Conservation (phyloP, 805 yeast genomes). For the Millerozyma acaciae region DNA sequence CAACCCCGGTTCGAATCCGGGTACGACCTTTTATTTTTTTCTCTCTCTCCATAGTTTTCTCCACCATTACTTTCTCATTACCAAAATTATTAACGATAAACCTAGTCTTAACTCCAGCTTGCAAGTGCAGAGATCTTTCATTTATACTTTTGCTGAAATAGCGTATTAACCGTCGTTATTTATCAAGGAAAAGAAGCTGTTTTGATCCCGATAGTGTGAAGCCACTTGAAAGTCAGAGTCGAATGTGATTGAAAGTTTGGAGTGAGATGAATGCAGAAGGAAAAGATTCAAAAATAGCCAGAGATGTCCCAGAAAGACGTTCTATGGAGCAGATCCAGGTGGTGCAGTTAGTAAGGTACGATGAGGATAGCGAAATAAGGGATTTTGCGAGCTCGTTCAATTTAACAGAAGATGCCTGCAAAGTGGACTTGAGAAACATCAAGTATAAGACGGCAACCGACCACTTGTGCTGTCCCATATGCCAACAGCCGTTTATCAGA, state of each 20-base stretch:
- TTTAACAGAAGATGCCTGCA: constrained; percentile 8
- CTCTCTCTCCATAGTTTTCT: neutral
- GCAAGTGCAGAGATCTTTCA: too few relatives aligned
- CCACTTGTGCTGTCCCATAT: constrained; percentile 53
- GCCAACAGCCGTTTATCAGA: constrained; percentile 57
- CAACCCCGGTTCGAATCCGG: constrained; percentile 87
- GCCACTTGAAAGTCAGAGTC: too few relatives aligned
- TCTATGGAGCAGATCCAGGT: neutral
- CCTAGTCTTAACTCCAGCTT: too few relatives aligned
- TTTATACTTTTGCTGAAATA: too few relatives aligned
- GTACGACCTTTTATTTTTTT: constrained; percentile 52
- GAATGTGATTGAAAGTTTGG: neutral
- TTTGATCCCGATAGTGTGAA: too few relatives aligned
- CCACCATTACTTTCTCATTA: neutral
- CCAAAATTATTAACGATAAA: too few relatives aligned
- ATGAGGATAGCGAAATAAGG: constrained; percentile 5
- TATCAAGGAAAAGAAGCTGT: neutral
- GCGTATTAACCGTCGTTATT: too few relatives aligned
- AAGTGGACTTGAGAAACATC: constrained; percentile 28
- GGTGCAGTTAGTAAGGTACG: neutral
- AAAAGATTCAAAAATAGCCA: neutral
- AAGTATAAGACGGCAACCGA: constrained; percentile 30
- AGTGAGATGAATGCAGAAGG: neutral
- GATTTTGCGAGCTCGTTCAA: constrained; percentile 15
- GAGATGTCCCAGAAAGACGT: neutral